Conservation (phyloP, 2,329 filamentous ascomycete genomes). For the Bisporella sp. region DNA sequence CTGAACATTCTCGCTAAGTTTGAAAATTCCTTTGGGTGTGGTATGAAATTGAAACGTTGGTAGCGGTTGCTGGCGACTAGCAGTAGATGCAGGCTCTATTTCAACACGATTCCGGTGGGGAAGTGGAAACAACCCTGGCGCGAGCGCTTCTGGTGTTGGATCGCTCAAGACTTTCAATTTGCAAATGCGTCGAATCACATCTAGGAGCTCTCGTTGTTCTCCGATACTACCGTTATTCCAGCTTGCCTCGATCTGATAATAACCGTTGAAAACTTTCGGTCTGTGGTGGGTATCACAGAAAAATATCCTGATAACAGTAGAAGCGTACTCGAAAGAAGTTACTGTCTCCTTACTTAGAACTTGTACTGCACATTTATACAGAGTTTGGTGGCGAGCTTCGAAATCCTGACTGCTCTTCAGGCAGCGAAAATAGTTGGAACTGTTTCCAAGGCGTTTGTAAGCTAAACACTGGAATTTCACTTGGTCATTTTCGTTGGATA, state of each 20-base stretch:
- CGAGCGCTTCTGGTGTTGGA: no score
- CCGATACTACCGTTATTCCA: not conserved
- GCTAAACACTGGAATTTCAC: not conserved
- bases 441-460: not conserved
- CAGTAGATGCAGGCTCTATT: not conserved
- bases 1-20: not conserved
- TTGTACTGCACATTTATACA: not conserved
- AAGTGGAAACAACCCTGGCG: no score
- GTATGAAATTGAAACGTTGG: not conserved
- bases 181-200: not conserved
- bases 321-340: not conserved
- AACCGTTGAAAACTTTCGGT: not conserved
- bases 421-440: not conserved
- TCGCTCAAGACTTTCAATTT: not conserved
- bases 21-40: not conserved
- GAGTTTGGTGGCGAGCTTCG: not conserved
- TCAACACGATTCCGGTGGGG: no score
- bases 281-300: not conserved
- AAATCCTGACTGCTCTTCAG: not conserved
- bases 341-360: not conserved
- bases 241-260: not conserved
- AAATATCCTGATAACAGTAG: not conserved
- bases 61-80: not conserved
- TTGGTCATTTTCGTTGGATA: not conserved
- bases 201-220: not conserved